Evolutionary conservation across 768 basidiomycete species (phyloP), one percentile per base, ranked within the genome.

Genomic region (Xerocomellus intermedius): DNA sequence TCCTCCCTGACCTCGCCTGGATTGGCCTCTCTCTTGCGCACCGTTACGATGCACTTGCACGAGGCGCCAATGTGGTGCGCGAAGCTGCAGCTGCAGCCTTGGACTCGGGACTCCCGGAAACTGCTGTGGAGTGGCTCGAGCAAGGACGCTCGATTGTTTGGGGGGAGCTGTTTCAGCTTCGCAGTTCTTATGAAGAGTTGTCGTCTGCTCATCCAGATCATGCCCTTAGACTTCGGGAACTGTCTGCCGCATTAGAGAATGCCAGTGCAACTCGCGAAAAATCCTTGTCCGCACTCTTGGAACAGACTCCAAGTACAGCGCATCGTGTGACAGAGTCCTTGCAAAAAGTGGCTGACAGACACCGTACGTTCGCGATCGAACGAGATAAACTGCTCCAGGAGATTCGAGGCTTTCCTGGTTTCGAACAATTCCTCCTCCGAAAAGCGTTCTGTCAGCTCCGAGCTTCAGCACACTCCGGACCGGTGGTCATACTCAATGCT

Each of bases 1-100:
- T 68, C 30, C 54, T 68, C 6, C 66, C 66, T 37, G 35, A 57
- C 17, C 36, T 57, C 13, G 56, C 56, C 16, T 58, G 53, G 57
- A 39, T 55, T 12, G 66, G 61, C 13, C 50, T 59, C 14, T 50
- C 64, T 30, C 43, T 67, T 10, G 14, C 30, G 16, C 37, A 44
- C 17, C 67, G 67, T 24, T 60, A 60, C 17, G 45, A 48, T 32
- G 49, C 51, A n/a, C 55, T 68, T 24, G 17, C 13, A 7, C 32
- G 12, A 13, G 32, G 32, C 13, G 22, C 42, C 24, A 12, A 42
- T 42, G 22, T 42, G 16, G 42, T 42, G 16, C 42, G 42, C 2
- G 42, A 42, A 24, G 42, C 55, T 0, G 49, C 55, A 5, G 50
- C 55, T 0, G 38, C 42, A 24, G 54, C 54, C 26, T 14, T 55